A percentile compares a stretch with the other conserved stretches of the same genome.
Evolutionary conservation across 768 basidiomycete genomes (phyloP).

Genomic region (Mycena vulgaris): DNA sequence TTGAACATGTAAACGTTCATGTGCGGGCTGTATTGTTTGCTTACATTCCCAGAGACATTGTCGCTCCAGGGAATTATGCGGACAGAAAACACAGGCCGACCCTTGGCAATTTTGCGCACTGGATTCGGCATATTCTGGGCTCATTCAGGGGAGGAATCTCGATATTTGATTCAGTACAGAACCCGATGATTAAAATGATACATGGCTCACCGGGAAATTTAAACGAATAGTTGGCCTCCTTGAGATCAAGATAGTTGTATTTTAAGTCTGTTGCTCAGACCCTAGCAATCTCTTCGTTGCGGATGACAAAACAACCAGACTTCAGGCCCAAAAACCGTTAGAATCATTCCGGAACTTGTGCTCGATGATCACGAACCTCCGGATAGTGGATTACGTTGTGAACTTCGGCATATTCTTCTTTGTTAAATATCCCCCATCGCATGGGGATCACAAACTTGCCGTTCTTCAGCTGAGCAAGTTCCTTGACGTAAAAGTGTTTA

Average conservation of each 20-base stretch:
- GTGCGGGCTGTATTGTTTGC: conserved; percentile 55
- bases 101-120: conserved; percentile 14
- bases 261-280: conserved; percentile 5
- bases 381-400: neutral
- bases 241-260: conserved; percentile 6
- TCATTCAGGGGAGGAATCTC: conserved; percentile 23
- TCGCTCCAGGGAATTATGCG: conserved; percentile 28
- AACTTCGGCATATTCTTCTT: neutral
- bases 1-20: conserved; percentile 51
- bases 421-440: neutral
- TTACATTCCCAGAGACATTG: conserved; percentile 26
- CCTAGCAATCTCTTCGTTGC: neutral
- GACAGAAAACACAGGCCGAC: conserved; percentile 34
- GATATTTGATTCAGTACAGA: neutral
- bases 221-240: neutral
- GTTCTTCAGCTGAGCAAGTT: conserved; percentile 5
- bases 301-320: neutral
- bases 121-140: conserved; percentile 39
- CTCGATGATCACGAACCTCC: no score
- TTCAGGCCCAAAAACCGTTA: neutral
- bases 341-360: no score
- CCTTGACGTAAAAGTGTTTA: conserved; percentile 17
- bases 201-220: neutral
- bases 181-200: conserved; percentile 30
- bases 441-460: conserved; percentile 43